Conservation (phyloP, 2,329 filamentous ascomycete species). For the Fusarium papillatum region DNA sequence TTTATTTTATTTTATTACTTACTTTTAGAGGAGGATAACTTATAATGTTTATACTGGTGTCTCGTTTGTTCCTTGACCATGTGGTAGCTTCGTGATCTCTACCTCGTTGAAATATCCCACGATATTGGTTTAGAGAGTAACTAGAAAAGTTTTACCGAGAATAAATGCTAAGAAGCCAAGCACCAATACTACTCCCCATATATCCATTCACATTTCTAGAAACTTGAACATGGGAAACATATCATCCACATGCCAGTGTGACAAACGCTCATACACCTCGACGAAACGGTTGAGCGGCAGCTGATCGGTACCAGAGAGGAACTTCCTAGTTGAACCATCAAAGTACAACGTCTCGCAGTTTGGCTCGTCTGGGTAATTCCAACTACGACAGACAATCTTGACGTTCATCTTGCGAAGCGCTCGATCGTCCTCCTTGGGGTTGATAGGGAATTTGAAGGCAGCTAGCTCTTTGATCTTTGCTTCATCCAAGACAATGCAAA, state of each 20-base stretch:
- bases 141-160: neutral
- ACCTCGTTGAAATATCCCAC: neutral
- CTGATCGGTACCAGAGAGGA: neutral
- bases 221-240: slow-evolving; percentile 3
- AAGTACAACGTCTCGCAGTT: neutral
- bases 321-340: neutral
- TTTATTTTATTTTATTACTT: too few relatives aligned
- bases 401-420: neutral
- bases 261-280: neutral
- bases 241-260: neutral
- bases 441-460: neutral
- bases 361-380: neutral
- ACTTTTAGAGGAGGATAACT: too few relatives aligned
- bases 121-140: neutral
- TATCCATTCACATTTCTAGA: neutral
- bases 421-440: neutral
- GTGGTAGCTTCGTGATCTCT: neutral
- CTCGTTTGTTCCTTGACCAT: too few relatives aligned
- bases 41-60: too few relatives aligned
- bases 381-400: slow-evolving; percentile 7
- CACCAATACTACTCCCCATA: too few relatives aligned
- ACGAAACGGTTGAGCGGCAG: neutral
- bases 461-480: neutral
- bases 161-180: neutral
- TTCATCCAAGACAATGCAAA: slow-evolving; percentile 21